phyloP scores from a whole-genome alignment of 2,329 filamentous ascomycete species.

The Calonectria pseudoturangicola region DNA sequence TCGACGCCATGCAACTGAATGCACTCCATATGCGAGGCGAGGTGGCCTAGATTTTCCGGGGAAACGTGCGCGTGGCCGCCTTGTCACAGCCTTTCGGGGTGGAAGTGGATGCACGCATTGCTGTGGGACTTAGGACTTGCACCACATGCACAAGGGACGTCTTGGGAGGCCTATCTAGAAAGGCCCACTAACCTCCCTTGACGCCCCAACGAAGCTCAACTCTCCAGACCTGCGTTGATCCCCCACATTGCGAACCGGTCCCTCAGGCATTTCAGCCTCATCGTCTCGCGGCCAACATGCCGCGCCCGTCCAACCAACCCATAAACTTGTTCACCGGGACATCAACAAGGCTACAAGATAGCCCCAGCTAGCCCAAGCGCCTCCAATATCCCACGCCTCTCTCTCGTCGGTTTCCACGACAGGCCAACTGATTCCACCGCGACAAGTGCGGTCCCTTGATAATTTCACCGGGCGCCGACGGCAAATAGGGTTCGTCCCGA shows the following conservation, averaged over 20 bases:
- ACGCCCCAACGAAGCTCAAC: constrained; percentile 37
- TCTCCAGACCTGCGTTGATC: constrained; percentile 46
- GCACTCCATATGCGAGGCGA: constrained; percentile 52
- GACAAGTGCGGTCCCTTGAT: constrained; percentile 31
- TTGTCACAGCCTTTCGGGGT: constrained; percentile 43
- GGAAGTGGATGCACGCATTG: constrained; percentile 49
- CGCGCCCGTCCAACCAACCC: constrained; percentile 25
- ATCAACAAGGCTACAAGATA: constrained; percentile 27
- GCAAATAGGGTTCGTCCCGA: constrained; percentile 54
- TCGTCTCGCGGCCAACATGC: constrained; percentile 25
- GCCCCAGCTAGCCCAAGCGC: constrained; percentile 32
- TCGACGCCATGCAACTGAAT: constrained; percentile 47
- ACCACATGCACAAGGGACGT: constrained; percentile 31
- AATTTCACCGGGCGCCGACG: constrained; percentile 39
- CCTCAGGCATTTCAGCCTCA: constrained; percentile 52
- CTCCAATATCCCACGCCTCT: constrained; percentile 37
- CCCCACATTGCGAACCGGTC: constrained; percentile 50
- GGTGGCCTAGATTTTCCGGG: constrained; percentile 53
- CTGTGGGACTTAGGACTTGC: constrained; percentile 47
- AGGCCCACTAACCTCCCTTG: constrained; percentile 41
- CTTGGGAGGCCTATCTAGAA: constrained; percentile 29
- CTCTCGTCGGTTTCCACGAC: constrained; percentile 39
- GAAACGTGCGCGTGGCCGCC: constrained; percentile 49
- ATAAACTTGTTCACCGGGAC: constrained; percentile 35
- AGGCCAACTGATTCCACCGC: constrained; percentile 30